Evolutionary conservation across 495 filamentous ascomycete genomes (phyloP).

Genomic region (Penicillium daleae): DNA sequence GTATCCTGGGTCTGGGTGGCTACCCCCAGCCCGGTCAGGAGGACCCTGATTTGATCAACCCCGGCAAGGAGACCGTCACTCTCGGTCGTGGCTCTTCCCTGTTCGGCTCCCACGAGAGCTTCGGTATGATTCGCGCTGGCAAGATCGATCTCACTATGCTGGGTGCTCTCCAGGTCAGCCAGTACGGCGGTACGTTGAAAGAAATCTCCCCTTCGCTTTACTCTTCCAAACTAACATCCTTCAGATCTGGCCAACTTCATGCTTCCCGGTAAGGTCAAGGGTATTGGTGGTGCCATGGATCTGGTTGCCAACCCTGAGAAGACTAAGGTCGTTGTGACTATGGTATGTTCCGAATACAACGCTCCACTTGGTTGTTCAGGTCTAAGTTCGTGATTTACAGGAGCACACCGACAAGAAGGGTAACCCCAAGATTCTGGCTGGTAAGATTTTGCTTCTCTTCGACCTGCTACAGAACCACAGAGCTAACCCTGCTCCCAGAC

Average conservation of each 20-base stretch:
- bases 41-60: slow-evolving; percentile 89
- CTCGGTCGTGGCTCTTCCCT: slow-evolving; percentile 74
- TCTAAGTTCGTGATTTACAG: too few species aligned
- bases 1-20: slow-evolving; percentile 83
- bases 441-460: slow-evolving; percentile 8
- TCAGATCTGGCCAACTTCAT: slow-evolving; percentile 58
- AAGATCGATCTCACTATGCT: slow-evolving; percentile 87
- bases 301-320: slow-evolving; percentile 78
- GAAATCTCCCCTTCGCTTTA: background rate
- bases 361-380: too few species aligned
- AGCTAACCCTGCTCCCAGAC: slow-evolving; percentile 46
- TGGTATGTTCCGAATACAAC: slow-evolving; percentile 39
- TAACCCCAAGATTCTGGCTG: slow-evolving; percentile 75
- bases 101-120: slow-evolving; percentile 85
- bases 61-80: slow-evolving; percentile 92
- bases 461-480: slow-evolving; percentile 1
- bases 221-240: slow-evolving; percentile 3
- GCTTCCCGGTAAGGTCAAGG: slow-evolving; percentile 92
- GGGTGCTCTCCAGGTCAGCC: slow-evolving; percentile 87
- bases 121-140: slow-evolving; percentile 92
- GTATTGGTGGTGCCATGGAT: slow-evolving; percentile 92
- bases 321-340: slow-evolving; percentile 89
- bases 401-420: slow-evolving; percentile 89
- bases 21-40: slow-evolving; percentile 79
- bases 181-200: slow-evolving; percentile 64